phyloP scores from a whole-genome alignment of 768 basidiomycete species.

The Tylopilus sp. region DNA sequence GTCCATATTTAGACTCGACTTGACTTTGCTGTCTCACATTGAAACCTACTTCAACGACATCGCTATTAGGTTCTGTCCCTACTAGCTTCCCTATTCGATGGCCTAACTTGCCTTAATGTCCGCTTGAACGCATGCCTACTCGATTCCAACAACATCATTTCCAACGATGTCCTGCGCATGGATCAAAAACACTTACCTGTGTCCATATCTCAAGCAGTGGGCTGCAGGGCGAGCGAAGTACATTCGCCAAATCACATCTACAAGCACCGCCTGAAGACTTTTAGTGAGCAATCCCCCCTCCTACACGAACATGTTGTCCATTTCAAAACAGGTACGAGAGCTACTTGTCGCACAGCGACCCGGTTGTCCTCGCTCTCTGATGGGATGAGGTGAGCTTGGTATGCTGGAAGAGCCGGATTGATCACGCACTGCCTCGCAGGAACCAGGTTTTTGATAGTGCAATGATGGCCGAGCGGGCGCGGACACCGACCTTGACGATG shows the following conservation, averaged over 20 bases:
- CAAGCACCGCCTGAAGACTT: slow-evolving; percentile 65
- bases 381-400: too few species aligned
- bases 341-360: slow-evolving; percentile 85
- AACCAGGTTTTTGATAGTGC: slow-evolving; percentile 14
- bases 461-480: slow-evolving; percentile 6
- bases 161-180: too few species aligned
- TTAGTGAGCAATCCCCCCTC: slow-evolving; percentile 52
- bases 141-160: too few species aligned
- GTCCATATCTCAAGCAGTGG: slow-evolving; percentile 76
- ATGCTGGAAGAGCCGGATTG: slow-evolving; percentile 18
- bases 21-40: too few species aligned
- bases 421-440: slow-evolving; percentile 24
- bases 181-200: too few species aligned
- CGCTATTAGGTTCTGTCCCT: too few species aligned
- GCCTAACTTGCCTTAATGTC: too few species aligned
- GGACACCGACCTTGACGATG: slow-evolving; percentile 24
- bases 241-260: slow-evolving; percentile 13
- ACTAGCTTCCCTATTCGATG: too few species aligned
- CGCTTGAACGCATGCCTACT: too few species aligned
- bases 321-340: slow-evolving; percentile 69
- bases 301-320: background rate
- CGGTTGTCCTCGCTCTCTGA: slow-evolving; percentile 89
- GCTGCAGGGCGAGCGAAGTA: slow-evolving; percentile 71
- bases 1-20: too few species aligned
- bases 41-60: too few species aligned